phyloP scores from a whole-genome alignment of 2,329 filamentous ascomycete genomes.

The Xylaria sp. region DNA sequence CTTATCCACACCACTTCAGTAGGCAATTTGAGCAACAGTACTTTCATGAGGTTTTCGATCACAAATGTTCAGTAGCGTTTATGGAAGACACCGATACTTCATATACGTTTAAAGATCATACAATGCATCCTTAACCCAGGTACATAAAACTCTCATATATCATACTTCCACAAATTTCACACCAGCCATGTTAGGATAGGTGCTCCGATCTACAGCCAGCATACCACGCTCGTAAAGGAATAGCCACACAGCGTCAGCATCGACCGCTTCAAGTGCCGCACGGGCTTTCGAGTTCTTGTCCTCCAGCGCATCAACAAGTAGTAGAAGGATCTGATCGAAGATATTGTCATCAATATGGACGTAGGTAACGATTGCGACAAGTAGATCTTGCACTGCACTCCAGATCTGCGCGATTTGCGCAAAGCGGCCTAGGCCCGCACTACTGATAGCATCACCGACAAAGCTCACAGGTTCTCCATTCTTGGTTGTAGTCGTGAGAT shows the following conservation, averaged over 20 bases:
- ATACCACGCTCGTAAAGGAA: slow-evolving; percentile 62
- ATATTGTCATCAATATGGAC: slow-evolving; percentile 74
- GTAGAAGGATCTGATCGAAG: slow-evolving; percentile 76
- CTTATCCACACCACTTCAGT: no score
- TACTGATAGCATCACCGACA: slow-evolving; percentile 4
- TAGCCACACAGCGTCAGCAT: slow-evolving; percentile 83
- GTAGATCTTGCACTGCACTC: slow-evolving; percentile 68
- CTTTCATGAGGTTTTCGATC: neutral
- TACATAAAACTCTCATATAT: neutral
- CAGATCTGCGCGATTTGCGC: slow-evolving; percentile 72
- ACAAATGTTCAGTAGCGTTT: neutral
- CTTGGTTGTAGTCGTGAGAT: slow-evolving; percentile 39
- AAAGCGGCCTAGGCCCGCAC: slow-evolving; percentile 65
- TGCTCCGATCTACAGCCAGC: slow-evolving; percentile 47
- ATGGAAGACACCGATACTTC: neutral
- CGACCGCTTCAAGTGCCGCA: slow-evolving; percentile 70
- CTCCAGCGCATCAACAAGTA: slow-evolving; percentile 66
- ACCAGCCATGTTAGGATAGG: slow-evolving; percentile 57
- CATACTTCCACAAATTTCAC: slow-evolving; percentile 51
- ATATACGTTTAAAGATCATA: neutral
- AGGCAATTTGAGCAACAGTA: neutral
- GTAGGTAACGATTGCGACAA: slow-evolving; percentile 70
- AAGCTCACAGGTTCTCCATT: slow-evolving; percentile 33
- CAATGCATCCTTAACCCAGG: neutral
- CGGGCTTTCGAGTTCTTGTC: slow-evolving; percentile 59